Evolutionary conservation across 2,329 filamentous ascomycete genomes (phyloP).

Genomic region (Talaromyces sp.): DNA sequence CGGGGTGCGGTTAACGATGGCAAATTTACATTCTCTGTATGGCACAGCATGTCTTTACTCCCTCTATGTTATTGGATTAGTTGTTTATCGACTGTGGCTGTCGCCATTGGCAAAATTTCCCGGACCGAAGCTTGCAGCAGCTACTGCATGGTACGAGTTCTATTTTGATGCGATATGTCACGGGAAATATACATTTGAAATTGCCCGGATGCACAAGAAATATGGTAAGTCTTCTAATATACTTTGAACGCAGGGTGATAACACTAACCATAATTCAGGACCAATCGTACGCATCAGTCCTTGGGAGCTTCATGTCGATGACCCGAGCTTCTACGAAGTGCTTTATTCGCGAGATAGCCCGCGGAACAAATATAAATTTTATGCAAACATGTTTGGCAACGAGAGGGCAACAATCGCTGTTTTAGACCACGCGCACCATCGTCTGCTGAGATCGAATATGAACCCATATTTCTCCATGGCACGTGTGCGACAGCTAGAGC

Average conservation of each 20-base stretch:
- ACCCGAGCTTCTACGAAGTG: constrained; percentile 24
- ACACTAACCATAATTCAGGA: constrained; percentile 14
- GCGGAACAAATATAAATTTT: constrained; percentile 25
- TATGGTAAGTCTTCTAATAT: constrained; percentile 21
- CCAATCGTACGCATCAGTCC: constrained; percentile 30
- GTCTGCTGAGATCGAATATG: constrained; percentile 26
- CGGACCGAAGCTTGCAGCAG: constrained; percentile 26
- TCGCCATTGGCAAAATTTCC: constrained; percentile 27
- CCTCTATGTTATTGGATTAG: constrained; percentile 5
- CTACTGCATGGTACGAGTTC: constrained; percentile 24
- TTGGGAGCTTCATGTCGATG: constrained; percentile 27
- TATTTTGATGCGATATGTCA: constrained; percentile 21
- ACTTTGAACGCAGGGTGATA: neutral
- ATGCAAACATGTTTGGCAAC: constrained; percentile 23
- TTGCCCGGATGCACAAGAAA: constrained; percentile 21
- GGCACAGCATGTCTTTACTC: neutral
- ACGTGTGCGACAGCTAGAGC: constrained; percentile 22
- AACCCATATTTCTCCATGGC: constrained; percentile 31
- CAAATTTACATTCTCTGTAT: neutral
- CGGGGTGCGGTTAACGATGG: neutral
- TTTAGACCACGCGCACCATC: constrained; percentile 26
- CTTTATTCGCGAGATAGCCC: constrained; percentile 26
- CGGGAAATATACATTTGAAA: constrained; percentile 19
- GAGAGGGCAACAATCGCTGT: constrained; percentile 27
- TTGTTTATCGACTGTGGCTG: constrained; percentile 24